These are phyloP conservation scores for Zizania latifolia DNA, from an alignment of 176 grass and related monocot species.

Conservation along the genomic window DNA sequence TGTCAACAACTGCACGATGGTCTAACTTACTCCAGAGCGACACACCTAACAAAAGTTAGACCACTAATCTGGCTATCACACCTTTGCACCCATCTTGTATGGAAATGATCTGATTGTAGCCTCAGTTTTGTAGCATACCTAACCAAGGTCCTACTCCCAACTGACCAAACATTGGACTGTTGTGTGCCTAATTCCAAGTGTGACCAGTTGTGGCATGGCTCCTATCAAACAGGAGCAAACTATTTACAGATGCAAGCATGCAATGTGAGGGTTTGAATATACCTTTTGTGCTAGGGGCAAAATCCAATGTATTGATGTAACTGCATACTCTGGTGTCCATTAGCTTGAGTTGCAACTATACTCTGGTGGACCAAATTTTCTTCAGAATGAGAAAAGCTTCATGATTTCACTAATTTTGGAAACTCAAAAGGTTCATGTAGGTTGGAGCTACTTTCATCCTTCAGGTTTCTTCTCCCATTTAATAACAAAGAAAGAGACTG, in stretches of 20 bases:
- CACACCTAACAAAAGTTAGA: slow-evolving; percentile 25
- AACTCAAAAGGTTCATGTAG: not conserved
- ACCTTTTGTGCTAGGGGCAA: slow-evolving; percentile 1
- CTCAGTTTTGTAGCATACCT: slow-evolving; percentile 36
- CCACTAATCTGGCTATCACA: slow-evolving; percentile 21
- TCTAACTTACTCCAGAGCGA: not conserved
- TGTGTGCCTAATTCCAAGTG: not conserved
- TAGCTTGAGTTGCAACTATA: slow-evolving; percentile 13
- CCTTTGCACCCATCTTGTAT: slow-evolving; percentile 19
- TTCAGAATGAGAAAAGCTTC: slow-evolving; percentile 6
- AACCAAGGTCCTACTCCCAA: slow-evolving; percentile 8
- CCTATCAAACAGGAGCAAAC: not conserved
- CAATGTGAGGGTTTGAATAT: not conserved
- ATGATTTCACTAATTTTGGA: slow-evolving; percentile 31
- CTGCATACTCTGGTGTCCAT: slow-evolving; percentile 13
- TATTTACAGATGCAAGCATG: not conserved
- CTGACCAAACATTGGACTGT: slow-evolving; percentile 11
- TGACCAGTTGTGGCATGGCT: not conserved
- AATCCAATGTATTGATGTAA: slow-evolving; percentile 8
- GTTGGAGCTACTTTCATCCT: not conserved
- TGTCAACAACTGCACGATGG: slow-evolving; percentile 4
- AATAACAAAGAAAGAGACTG: slow-evolving; percentile 12
- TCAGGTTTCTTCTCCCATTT: slow-evolving; percentile 12
- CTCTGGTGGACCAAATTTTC: not conserved
- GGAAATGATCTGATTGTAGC: slow-evolving; percentile 25